Evolutionary conservation across 2,329 filamentous ascomycete genomes (phyloP).

Genomic region (Exophiala aquamarina): DNA sequence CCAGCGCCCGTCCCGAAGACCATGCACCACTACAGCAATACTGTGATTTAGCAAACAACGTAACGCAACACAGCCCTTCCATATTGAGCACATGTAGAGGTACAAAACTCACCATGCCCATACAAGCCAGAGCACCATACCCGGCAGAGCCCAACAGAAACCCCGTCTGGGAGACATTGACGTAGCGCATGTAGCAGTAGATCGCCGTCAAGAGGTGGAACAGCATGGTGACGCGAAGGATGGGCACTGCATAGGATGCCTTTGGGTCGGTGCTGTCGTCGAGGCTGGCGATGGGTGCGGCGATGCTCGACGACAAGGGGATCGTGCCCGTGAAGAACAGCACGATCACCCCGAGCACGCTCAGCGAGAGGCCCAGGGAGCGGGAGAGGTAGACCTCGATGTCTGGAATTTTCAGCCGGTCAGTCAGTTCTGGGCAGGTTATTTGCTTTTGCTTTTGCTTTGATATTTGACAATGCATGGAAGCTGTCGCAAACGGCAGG

Average conservation of each 20-base stretch:
- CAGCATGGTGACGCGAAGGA: constrained; percentile 63
- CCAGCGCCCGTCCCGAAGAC: constrained; percentile 59
- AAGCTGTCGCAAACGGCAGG: no score
- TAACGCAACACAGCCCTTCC: no score
- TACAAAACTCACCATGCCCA: constrained; percentile 45
- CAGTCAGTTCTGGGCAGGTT: no score
- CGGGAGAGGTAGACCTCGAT: constrained; percentile 74
- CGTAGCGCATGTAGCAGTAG: constrained; percentile 69
- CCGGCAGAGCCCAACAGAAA: constrained; percentile 62
- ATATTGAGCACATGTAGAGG: no score
- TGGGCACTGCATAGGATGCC: constrained; percentile 66
- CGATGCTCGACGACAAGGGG: constrained; percentile 57
- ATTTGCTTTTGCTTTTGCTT: no score
- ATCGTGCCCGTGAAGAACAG: constrained; percentile 70
- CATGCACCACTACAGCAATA: constrained; percentile 52
- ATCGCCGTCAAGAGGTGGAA: constrained; percentile 66
- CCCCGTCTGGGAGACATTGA: constrained; percentile 52
- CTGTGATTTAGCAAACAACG: no score
- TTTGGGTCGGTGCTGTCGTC: constrained; percentile 44
- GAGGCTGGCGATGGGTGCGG: constrained; percentile 38
- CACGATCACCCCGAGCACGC: constrained; percentile 63
- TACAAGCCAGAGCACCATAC: constrained; percentile 56
- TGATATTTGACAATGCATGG: no score
- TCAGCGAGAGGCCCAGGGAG: constrained; percentile 65
- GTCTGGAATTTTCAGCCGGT: constrained; percentile 37